Evolutionary conservation across 2,329 filamentous ascomycete species (phyloP), one percentile per base, ranked within the genome.

Genomic region (Hirsutella rhossiliensis): DNA sequence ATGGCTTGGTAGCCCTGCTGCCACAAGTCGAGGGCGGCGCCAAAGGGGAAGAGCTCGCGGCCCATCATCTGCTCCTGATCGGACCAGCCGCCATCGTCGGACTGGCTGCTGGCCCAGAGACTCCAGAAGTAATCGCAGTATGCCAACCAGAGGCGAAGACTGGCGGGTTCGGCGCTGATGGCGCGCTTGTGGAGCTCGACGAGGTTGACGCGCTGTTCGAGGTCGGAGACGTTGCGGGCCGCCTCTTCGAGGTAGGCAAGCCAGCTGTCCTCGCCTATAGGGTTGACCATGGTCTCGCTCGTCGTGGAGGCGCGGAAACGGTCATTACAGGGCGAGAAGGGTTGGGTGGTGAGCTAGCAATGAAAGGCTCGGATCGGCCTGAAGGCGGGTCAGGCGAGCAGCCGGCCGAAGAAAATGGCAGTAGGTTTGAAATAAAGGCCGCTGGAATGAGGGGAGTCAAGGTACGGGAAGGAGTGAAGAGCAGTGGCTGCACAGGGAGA

Each of bases 61-160:
- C 80, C 84, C 47, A 85, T 66, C 42, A 74, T 64, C 54, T 78
- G 77, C 52, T 89, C 84, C 27, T 88, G 83, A 27, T 78, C 73
- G 7, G 79, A 64, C 74, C 78, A 79, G 37, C 67, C 68, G 45
- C 52, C 43, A 18, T 71, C 65, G 44, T 75, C 70, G 43, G 62
- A 72, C 58, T 81, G 76, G 53, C 76, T 79, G 51, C 77, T 76
- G 42, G 72, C 71, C 60, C 85, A 81, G 11, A 88, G 76, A 18
- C 76, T 75, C 71, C 82, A 81, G 49, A 89, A 79, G 63, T 82
- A 90, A 54, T 88, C 80, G 61, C 82, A 86, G 57, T 89, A 90
- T 27, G 79, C 73, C 47, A 80, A 72, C 86, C 86, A 92, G 36
- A 90, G 67, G 49, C 76, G 78, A 47, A 83, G 68, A 54, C 85